Evolutionary conservation across 2,329 filamentous ascomycete species (phyloP), one percentile per base, ranked within the genome.

Genomic region (Cordyceps sp.): DNA sequence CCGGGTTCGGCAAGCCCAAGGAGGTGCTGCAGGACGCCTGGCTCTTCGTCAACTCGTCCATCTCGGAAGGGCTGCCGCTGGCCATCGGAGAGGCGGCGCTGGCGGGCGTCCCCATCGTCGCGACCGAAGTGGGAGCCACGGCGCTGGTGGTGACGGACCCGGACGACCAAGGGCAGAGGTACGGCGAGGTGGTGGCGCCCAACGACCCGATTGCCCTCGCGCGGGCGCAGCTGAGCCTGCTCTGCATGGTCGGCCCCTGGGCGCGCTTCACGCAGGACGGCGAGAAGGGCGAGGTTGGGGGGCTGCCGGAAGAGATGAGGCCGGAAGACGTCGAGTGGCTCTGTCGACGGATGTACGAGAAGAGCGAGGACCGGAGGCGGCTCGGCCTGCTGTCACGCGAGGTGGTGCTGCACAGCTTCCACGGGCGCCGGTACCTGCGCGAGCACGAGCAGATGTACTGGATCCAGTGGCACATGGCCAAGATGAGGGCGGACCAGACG

Each of bases 401-500:
- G 26, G 71, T 72, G 27, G 69, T 74, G 4, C 63, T 70, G 33
- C 68, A 69, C 39, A 66, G 61, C 10, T 74, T 74, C 47, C 62
- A 63, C 31, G 67, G 69, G 3, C 64, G 71, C 27, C 58, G 69
- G 1, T 74, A 73, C 43, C 58, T 73, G 17, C 62, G 71, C 24
- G 69, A 73, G 45, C 69, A 73, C 45, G 69, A 73, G 44, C 69
- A 75, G 42, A 69, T 65, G 62, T 61, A 68, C 35, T 69, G 66
- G 65, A 59, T 58, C 21, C 50, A 53, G 39, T 54, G 50, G 50
- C 47, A 52, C 38, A 32, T 47, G 36, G 43, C 49, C 10, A 39
- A 42, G 32, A 53, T 53, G 48, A 41, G 43, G 9, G 36, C 32
- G 16, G 36, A 41, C 31, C 16, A 19, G 14, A 26, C 28, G 33